Evolutionary conservation across 148 eudicot genomes (phyloP), one percentile per base, ranked within the genome.

Genomic region (Pouteria glomerata): DNA sequence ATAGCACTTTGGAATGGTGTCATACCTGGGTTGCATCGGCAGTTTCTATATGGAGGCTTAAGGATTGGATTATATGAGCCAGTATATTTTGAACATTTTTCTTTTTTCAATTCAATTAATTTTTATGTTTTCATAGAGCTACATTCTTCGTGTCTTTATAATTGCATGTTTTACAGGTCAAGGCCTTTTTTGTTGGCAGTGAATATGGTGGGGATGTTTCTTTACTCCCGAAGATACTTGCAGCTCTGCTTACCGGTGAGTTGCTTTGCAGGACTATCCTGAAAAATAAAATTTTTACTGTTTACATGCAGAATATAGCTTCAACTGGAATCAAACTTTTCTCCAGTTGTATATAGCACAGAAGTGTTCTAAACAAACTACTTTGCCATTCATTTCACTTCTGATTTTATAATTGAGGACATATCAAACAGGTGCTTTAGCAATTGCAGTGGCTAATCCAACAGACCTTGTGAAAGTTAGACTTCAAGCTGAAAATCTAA

Each of bases 381-480:
- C 47, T 41, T 29, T n/a, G 53, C 19, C 34, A 26, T 57, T 35
- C 27, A 21, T 15, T 42, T 29, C 26, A 12, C 24, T 31, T 63
- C 29, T 65, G 30, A 53, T 66, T 77, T 8, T 34, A 42, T 34
- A 59, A 53, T 67, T 60, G 34, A 57, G 12, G 66, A 60, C 57
- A 13, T 78, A 52, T 51, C 66, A 41, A 51, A 34, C 79, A 88
- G 92, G 92, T 73, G 88, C 92, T 45, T 76, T 88, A 65, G 92
- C 89, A 65, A 88, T 88, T 71, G 37, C 70, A 44, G 80, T 88
- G 71, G 92, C 92, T 35, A 88, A 84, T 73, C 92, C 92, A 34
- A 88, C 92, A 27, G 90, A 88, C 80, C 86, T 88, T 60, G 92
- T 88, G 27, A 88, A 88, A 75, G 89, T 88, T 70, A 83, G 92